Evolutionary conservation across 495 filamentous ascomycete genomes (phyloP), one percentile per base, ranked within the genome.

Genomic region (Talaromyces borbonicus): DNA sequence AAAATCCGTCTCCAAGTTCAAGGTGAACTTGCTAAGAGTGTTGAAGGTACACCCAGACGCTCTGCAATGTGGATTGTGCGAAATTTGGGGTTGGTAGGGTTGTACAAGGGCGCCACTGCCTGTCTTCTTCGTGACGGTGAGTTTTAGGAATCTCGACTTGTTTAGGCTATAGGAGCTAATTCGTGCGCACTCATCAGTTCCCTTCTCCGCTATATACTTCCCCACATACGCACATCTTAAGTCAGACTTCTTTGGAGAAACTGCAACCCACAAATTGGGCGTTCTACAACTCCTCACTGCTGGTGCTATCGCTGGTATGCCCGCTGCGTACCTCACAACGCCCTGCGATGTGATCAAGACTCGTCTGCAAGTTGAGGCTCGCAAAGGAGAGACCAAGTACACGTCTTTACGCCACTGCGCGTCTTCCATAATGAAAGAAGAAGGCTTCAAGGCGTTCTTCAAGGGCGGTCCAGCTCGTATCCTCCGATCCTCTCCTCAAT

Each of bases 271-370:
- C 69, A 89, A 87, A 61, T 85, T 98, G 32, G 90, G 92, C 25
- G 76, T 98, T 40, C 51, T 95, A 18, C 92, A 97, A 65, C 84
- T 98, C 44, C 79, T 98, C 7, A 90, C 87, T 1, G 87, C 92
- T 8, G 92, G 93, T 66, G 92, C 92, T 41, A 94, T 97, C 36
- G 92, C 92, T 40, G 92, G 92, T 69, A 98, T 98, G 93, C 92
- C 92, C 11, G 90, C 92, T 2, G 92, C 92, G 5, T 98, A 98
- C 66, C 73, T 98, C 47, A 98, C 92, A 18, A 98, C 92, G 3
- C 92, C 92, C 3, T 96, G 85, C 68, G 92, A 98, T 59, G 92
- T 98, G 49, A 96, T 98, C 79, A 98, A 98, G 72, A 98, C 92
- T 6, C 84, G 92, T 59, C 72, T 98, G 47, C 92, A 98, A 58